A percentile compares a stretch with the other conserved stretches of the same genome.
These are phyloP conservation scores for Cicer bijugum DNA, from an alignment of 306 rosid genomes.

Conservation along the genomic window DNA sequence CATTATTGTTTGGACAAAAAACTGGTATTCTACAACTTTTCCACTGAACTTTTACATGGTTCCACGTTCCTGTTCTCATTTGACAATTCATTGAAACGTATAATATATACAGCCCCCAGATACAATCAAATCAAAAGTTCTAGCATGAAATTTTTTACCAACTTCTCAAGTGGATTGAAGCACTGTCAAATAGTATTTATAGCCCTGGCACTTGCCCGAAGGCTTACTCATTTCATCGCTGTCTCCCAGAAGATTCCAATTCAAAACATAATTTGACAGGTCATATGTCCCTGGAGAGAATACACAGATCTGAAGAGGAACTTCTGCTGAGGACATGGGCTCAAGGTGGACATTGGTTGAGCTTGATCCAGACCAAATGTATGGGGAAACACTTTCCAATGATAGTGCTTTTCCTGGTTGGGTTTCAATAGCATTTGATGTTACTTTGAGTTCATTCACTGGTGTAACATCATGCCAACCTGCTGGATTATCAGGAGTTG, in stretches of 20 bases:
- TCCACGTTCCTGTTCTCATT: slow-evolving; percentile 49
- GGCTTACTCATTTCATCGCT: slow-evolving; percentile 42
- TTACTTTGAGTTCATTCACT: slow-evolving; percentile 62
- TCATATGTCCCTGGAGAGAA: slow-evolving; percentile 87
- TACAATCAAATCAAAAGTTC: slow-evolving; percentile 38
- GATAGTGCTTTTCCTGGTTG: slow-evolving; percentile 52
- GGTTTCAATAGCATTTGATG: slow-evolving; percentile 56
- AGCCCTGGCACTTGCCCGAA: slow-evolving; percentile 82
- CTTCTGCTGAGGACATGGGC: slow-evolving; percentile 63
- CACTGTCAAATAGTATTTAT: slow-evolving; percentile 74
- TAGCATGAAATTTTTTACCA: slow-evolving; percentile 37
- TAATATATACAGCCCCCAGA: slow-evolving; percentile 52
- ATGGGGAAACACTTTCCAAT: slow-evolving; percentile 63
- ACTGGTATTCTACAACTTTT: slow-evolving; percentile 41
- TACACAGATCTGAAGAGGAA: slow-evolving; percentile 86
- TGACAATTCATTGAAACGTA: slow-evolving; percentile 49
- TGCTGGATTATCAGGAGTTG: slow-evolving; percentile 57
- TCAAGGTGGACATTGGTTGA: slow-evolving; percentile 67
- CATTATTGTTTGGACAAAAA: slow-evolving; percentile 50
- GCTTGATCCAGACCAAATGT: slow-evolving; percentile 90
- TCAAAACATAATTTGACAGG: slow-evolving; percentile 75
- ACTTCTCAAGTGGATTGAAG: slow-evolving; percentile 68
- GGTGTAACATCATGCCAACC: slow-evolving; percentile 85
- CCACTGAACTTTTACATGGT: slow-evolving; percentile 40
- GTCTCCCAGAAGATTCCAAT: slow-evolving; percentile 67